Conservation (phyloP, 2,329 filamentous ascomycete genomes). For the Alternaria novae-zelandiae region DNA sequence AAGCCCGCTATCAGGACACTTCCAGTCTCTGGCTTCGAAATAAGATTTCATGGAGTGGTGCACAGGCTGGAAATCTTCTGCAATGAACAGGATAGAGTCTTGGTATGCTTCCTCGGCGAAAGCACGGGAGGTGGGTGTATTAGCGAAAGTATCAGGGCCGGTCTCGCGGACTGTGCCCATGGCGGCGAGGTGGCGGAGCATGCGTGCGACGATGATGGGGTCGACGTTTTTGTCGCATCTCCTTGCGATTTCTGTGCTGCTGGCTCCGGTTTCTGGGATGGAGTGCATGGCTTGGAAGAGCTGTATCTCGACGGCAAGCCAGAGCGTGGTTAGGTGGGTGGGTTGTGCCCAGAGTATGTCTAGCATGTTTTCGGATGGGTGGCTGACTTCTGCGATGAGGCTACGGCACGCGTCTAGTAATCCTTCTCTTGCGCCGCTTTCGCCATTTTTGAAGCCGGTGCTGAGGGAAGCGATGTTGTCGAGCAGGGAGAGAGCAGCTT, state of each 20-base stretch:
- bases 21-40: conserved; percentile 23
- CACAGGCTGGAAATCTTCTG: conserved; percentile 28
- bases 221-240: conserved; percentile 21
- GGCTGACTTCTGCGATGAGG: conserved; percentile 31
- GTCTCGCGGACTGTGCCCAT: conserved; percentile 30
- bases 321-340: conserved; percentile 24
- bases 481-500: conserved; percentile 25
- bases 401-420: conserved; percentile 26
- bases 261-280: conserved; percentile 14
- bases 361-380: conserved; percentile 31
- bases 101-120: conserved; percentile 27
- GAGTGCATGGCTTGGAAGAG: conserved; percentile 29
- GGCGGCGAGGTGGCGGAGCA: conserved; percentile 38
- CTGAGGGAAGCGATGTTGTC: conserved; percentile 25
- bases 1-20: conserved; percentile 18
- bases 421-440: conserved; percentile 24
- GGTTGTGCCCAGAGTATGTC: conserved; percentile 33
- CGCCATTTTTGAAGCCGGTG: conserved; percentile 22
- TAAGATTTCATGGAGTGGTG: conserved; percentile 23
- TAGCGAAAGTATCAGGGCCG: conserved; percentile 22
- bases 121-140: conserved; percentile 20
- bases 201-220: conserved; percentile 29
- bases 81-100: conserved; percentile 30
- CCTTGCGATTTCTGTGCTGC: too few relatives aligned
- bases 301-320: conserved; percentile 29